Evolutionary conservation across 495 filamentous ascomycete species (phyloP).

Genomic region (Podospora pseudocomata): DNA sequence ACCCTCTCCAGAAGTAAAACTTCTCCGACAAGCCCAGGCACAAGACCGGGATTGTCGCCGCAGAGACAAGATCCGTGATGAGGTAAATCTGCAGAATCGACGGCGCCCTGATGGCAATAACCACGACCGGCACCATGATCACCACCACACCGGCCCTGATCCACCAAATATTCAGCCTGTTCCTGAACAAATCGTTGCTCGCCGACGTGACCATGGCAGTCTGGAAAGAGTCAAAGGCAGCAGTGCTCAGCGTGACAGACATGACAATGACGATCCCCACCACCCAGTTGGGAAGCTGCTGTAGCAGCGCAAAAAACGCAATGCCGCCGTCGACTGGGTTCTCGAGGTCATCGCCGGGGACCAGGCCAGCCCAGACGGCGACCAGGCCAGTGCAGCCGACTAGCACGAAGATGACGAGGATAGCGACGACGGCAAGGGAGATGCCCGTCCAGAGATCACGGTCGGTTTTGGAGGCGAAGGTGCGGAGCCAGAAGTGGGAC

Average conservation of each 20-base stretch:
- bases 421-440: conserved; percentile 56
- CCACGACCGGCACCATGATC: conserved; percentile 65
- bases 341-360: conserved; percentile 50
- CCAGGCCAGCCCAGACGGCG: conserved; percentile 68
- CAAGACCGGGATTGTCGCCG: conserved; percentile 64
- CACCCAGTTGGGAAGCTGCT: conserved; percentile 66
- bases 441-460: conserved; percentile 69
- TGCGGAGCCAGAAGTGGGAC: conserved; percentile 74
- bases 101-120: conserved; percentile 66
- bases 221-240: conserved; percentile 71
- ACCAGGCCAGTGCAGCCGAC: conserved; percentile 66
- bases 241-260: conserved; percentile 67
- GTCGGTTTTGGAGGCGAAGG: conserved; percentile 75
- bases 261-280: conserved; percentile 73
- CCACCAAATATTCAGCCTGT: conserved; percentile 65
- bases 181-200: conserved; percentile 75
- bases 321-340: conserved; percentile 55
- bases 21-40: conserved; percentile 59
- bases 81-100: conserved; percentile 72
- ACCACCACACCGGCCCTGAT: conserved; percentile 62
- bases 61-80: conserved; percentile 69
- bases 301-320: conserved; percentile 68
- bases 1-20: conserved; percentile 69
- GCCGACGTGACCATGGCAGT: conserved; percentile 72
- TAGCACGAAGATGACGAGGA: conserved; percentile 61